A percentile compares a stretch with the other conserved stretches of the same genome.
Conservation (phyloP, 805 yeast species). For the Candida ortonii region DNA sequence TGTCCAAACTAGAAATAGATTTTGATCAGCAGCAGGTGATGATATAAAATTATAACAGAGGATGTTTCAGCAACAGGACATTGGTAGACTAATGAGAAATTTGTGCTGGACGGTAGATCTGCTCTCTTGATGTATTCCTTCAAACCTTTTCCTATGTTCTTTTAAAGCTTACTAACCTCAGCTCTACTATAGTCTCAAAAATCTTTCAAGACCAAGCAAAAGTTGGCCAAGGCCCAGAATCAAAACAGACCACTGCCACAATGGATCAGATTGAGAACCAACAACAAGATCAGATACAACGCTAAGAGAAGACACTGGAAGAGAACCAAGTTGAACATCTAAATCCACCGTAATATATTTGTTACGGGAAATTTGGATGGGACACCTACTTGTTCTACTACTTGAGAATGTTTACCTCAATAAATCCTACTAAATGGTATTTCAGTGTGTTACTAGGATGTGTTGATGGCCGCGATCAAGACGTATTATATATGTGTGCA, state of each 20-base stretch:
- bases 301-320: constrained; percentile 99
- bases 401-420: not conserved
- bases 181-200: constrained; percentile 67
- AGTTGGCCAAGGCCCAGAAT: constrained; percentile 97
- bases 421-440: not conserved
- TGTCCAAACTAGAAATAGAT: too few species aligned
- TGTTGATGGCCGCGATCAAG: constrained; percentile 7
- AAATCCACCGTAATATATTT: constrained; percentile 37
- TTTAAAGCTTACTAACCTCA: constrained; percentile 9
- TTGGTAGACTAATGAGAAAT: too few species aligned
- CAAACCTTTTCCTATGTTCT: too few species aligned
- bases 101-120: too few species aligned
- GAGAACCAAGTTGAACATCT: constrained; percentile 98
- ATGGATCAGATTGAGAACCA: constrained; percentile 98
- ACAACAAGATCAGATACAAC: constrained; percentile 96
- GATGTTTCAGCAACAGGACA: too few species aligned
- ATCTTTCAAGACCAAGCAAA: constrained; percentile 95
- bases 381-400: constrained; percentile 4
- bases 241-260: constrained; percentile 99
- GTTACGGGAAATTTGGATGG: constrained; percentile 5
- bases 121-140: too few species aligned
- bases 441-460: too few species aligned
- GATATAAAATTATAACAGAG: too few species aligned
- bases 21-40: too few species aligned
- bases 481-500: constrained; percentile 17